Evolutionary conservation across 768 basidiomycete genomes (phyloP).

Genomic region (Symmetrospora coprosmae): DNA sequence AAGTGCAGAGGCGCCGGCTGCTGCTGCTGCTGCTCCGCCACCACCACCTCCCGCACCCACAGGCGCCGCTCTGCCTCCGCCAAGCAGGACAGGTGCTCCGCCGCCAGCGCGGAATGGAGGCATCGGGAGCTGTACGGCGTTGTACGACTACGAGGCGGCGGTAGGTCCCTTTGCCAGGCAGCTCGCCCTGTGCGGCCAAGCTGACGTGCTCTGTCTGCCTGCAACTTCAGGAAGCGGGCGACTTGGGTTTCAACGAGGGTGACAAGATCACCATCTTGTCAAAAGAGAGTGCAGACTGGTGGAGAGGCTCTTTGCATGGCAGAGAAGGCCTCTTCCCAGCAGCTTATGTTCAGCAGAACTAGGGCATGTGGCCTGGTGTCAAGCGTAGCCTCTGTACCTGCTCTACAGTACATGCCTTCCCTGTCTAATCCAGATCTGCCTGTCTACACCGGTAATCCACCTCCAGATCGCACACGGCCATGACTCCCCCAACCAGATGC

Average conservation of each 20-base stretch:
- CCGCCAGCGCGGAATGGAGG: background rate
- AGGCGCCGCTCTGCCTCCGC: background rate
- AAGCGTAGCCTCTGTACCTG: no score
- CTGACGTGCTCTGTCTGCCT: no score
- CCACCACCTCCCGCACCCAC: background rate
- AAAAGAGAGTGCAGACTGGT: slow-evolving; percentile 10
- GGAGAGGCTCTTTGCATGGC: slow-evolving; percentile 1
- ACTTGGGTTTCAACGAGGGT: slow-evolving; percentile 13
- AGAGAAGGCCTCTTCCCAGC: slow-evolving; percentile 13
- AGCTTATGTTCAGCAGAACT: slow-evolving; percentile 15
- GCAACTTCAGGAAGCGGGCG: no score
- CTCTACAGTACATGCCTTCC: no score
- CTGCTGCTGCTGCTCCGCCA: background rate
- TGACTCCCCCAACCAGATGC: no score
- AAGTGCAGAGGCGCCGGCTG: no score
- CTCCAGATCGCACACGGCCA: no score
- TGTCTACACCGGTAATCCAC: no score
- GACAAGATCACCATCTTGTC: slow-evolving; percentile 1
- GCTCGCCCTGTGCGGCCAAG: no score
- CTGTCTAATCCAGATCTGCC: no score
- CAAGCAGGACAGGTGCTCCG: background rate
- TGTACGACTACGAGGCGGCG: slow-evolving; percentile 10
- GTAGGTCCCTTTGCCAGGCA: no score
- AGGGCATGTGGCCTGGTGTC: no score
- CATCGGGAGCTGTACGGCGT: slow-evolving; percentile 14